A percentile compares a stretch with the other conserved stretches of the same genome.
Conservation (phyloP, 2,329 filamentous ascomycete genomes). For the Sphaerulina vaccinii region DNA sequence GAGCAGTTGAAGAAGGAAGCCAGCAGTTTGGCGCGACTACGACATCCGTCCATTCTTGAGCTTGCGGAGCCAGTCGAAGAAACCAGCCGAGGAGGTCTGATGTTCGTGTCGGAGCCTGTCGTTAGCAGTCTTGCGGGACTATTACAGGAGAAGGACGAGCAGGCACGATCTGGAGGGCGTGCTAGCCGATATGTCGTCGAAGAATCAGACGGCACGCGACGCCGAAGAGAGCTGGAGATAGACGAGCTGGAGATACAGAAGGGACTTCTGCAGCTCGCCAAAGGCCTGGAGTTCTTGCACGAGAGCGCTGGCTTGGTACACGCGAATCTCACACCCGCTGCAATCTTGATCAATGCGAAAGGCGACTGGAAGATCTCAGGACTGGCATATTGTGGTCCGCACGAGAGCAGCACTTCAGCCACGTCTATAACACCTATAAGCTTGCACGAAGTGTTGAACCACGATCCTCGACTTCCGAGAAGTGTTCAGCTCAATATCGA, state of each 20-base stretch:
- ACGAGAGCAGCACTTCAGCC: slow-evolving; percentile 63
- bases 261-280: slow-evolving; percentile 86
- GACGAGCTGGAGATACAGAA: slow-evolving; percentile 98
- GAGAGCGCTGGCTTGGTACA: slow-evolving; percentile 93
- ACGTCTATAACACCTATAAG: slow-evolving; percentile 77
- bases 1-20: slow-evolving; percentile 91
- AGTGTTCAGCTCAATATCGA: slow-evolving; percentile 87
- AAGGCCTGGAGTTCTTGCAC: slow-evolving; percentile 91
- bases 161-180: slow-evolving; percentile 66
- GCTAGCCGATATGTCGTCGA: slow-evolving; percentile 79
- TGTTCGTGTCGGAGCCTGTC: slow-evolving; percentile 92
- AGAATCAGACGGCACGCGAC: slow-evolving; percentile 68
- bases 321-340: slow-evolving; percentile 89
- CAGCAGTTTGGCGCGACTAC: slow-evolving; percentile 78
- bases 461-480: slow-evolving; percentile 78
- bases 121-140: slow-evolving; percentile 82
- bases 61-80: slow-evolving; percentile 94
- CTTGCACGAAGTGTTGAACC: slow-evolving; percentile 78
- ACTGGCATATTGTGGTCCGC: slow-evolving; percentile 82
- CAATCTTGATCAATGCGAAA: slow-evolving; percentile 92
- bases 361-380: slow-evolving; percentile 98
- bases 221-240: slow-evolving; percentile 79
- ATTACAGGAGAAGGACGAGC: slow-evolving; percentile 83
- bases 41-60: slow-evolving; percentile 90
- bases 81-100: slow-evolving; percentile 82